Base-by-base conservation (phyloP, 2,329 filamentous ascomycete genomes). In the Colletotrichum sp. region DNA sequence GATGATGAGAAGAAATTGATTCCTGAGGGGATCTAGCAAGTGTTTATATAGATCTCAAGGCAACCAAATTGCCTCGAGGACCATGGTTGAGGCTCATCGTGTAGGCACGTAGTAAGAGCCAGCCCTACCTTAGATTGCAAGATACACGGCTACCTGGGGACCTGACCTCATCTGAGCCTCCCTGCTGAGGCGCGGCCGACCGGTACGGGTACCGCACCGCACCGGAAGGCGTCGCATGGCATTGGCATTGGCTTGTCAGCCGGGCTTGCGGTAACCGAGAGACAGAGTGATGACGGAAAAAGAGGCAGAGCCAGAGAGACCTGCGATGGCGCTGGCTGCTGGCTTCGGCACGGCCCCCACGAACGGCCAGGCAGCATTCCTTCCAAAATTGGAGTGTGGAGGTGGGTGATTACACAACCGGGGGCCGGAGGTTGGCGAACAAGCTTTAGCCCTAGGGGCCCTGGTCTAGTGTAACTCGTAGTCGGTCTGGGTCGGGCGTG, bases 1-100 rank as follows among this genome's bases (percentile, higher is more conserved):
- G 56, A 52, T 70, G 62, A 58, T 55, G 52, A 60, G 58, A 36
- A 62, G 18, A 68, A 43, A 36, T 13, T 48, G 60, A 26, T 34
- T 36, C 24, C 55, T 55, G 34, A 73, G 43, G 66, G 71, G 36
- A 66, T 61, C 48, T 66, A 58, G 28, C 66, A 48, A 62, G 60
- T 48, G 64, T 73, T 75, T 75, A 75, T 75, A 75, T 75, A 75
- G 70, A 34, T 21, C 30, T 68, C 58, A 56, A 65, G 68, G 24
- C 73, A 75, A 34, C 43, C 26, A 58, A 43, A 21, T 34, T 60
- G 36, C 28, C n/a, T 43, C n/a, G 60, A 70, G 38, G 38, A 32
- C 43, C 62, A 30, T 56, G 30, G 24, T 55, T 72, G 73, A 75
- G 70, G 70, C 64, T 75, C 70, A 52, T 73, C 70, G 28, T 52